Conservation (phyloP, 2,329 filamentous ascomycete genomes). For the Elsinoe perseae region DNA sequence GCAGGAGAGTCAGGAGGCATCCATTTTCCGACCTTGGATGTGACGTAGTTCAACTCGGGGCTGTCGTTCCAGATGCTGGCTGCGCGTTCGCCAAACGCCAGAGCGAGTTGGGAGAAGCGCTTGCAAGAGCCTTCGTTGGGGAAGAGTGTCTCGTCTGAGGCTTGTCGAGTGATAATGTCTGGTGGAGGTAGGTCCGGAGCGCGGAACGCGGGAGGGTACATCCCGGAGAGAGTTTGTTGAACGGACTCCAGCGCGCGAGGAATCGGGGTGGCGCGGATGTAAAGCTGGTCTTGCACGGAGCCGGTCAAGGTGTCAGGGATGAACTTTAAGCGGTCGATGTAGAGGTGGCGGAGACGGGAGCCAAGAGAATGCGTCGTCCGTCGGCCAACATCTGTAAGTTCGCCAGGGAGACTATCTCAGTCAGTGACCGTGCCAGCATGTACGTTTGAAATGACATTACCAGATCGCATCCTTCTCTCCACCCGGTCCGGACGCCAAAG, state of each 20-base stretch:
- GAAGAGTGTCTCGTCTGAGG: constrained; percentile 43
- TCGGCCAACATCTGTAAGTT: constrained; percentile 44
- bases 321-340: constrained; percentile 44
- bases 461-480: constrained; percentile 75
- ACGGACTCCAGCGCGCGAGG: constrained; percentile 44
- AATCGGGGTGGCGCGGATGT: constrained; percentile 43
- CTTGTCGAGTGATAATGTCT: constrained; percentile 38
- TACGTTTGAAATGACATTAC: constrained; percentile 38
- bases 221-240: constrained; percentile 43
- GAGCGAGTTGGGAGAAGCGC: constrained; percentile 41
- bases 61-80: constrained; percentile 47
- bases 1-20: constrained; percentile 63
- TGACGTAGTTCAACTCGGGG: constrained; percentile 76
- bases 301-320: constrained; percentile 39
- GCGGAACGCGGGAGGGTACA: constrained; percentile 39
- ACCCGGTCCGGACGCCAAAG: constrained; percentile 58
- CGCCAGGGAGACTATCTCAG: constrained; percentile 36
- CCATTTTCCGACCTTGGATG: constrained; percentile 69
- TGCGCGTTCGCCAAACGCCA: constrained; percentile 41
- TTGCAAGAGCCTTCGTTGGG: constrained; percentile 44
- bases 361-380: constrained; percentile 44
- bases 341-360: constrained; percentile 41
- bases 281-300: constrained; percentile 34
- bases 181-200: constrained; percentile 37
- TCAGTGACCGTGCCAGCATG: not conserved